These are phyloP conservation scores for Leccinum pallidistipes DNA, from an alignment of 1,284 basidiomycete genomes.

Conservation along the genomic window DNA sequence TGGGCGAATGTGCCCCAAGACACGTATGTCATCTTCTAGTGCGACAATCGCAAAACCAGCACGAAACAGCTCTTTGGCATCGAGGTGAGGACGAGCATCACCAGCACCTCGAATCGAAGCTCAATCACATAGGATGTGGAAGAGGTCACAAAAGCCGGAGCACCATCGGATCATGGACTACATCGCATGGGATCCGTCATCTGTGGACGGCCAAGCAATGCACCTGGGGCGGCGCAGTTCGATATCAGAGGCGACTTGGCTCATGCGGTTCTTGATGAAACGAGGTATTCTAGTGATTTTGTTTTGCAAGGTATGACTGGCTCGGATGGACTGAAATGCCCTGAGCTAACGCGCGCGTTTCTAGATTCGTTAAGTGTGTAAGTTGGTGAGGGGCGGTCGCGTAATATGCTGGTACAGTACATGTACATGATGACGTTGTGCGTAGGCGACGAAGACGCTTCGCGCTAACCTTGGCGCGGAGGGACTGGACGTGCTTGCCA, in stretches of 20 bases:
- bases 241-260: slow-evolving; percentile 68
- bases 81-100: slow-evolving; percentile 33
- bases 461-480: slow-evolving; percentile 73
- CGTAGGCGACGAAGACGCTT: slow-evolving; percentile 77
- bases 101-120: neutral
- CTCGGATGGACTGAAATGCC: neutral
- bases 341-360: neutral
- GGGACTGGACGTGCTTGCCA: slow-evolving; percentile 74
- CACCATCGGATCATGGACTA: slow-evolving; percentile 81
- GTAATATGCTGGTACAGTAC: neutral
- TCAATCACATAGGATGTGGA: slow-evolving; percentile 49
- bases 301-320: slow-evolving; percentile 73
- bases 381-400: slow-evolving; percentile 54
- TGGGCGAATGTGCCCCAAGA: slow-evolving; percentile 42
- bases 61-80: slow-evolving; percentile 69
- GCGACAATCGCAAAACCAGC: slow-evolving; percentile 86
- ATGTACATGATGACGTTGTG: neutral
- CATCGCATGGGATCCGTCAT: slow-evolving; percentile 76
- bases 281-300: slow-evolving; percentile 81
- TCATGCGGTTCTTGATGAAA: slow-evolving; percentile 85
- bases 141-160: slow-evolving; percentile 79
- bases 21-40: slow-evolving; percentile 62
- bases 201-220: slow-evolving; percentile 59
- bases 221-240: slow-evolving; percentile 61
- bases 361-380: slow-evolving; percentile 79